Conservation (phyloP, 2,329 filamentous ascomycete species). For the Neospermospora avenae region DNA sequence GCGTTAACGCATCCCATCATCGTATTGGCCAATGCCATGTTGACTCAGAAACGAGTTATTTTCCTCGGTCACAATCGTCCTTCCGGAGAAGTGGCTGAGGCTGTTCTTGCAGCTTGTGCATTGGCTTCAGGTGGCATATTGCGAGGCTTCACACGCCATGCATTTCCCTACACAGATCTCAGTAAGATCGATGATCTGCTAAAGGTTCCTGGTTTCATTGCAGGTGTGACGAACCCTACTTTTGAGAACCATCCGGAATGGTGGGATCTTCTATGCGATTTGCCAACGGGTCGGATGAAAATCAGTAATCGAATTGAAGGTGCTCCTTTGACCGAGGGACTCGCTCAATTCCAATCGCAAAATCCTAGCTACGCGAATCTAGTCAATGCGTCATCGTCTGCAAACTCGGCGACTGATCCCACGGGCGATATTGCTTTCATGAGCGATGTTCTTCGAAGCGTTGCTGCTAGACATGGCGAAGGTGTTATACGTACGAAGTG, state of each 20-base stretch:
- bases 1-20: constrained; percentile 90
- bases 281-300: constrained; percentile 88
- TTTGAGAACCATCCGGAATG: constrained; percentile 94
- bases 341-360: constrained; percentile 83
- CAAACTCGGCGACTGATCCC: constrained; percentile 40
- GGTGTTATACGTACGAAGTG: constrained; percentile 88
- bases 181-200: constrained; percentile 97
- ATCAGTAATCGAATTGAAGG: constrained; percentile 86
- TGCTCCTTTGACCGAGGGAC: constrained; percentile 77
- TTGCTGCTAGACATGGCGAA: constrained; percentile 82
- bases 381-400: constrained; percentile 39
- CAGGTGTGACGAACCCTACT: constrained; percentile 93
- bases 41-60: constrained; percentile 95
- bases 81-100: constrained; percentile 93
- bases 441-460: constrained; percentile 77
- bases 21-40: constrained; percentile 86
- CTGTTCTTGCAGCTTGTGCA: constrained; percentile 95
- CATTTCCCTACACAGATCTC: constrained; percentile 96
- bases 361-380: constrained; percentile 55
- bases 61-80: constrained; percentile 95
- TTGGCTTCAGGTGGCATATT: constrained; percentile 90
- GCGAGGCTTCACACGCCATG: constrained; percentile 89
- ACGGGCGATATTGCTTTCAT: constrained; percentile 91
- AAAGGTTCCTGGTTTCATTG: constrained; percentile 95
- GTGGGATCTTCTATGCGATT: constrained; percentile 96